A percentile compares a stretch with the other conserved stretches of the same genome.
These are phyloP conservation scores for Ophiorrhiza pumila DNA, from an alignment of 257 asterid genomes.

Conservation along the genomic window DNA sequence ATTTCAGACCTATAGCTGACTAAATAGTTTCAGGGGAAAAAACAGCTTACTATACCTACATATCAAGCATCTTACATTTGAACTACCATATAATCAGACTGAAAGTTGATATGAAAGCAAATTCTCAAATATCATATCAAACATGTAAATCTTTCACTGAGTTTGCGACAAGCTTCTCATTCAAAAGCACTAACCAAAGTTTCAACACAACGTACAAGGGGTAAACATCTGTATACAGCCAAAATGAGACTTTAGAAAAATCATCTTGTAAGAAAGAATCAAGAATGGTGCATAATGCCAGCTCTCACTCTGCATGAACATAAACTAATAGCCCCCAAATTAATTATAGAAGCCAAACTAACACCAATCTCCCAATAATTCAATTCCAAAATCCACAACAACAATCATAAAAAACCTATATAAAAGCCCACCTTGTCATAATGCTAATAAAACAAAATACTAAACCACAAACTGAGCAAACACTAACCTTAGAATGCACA, in stretches of 20 bases:
- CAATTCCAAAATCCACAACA: not conserved
- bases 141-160: not conserved
- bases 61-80: not conserved
- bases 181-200: not conserved
- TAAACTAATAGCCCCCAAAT: not conserved
- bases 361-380: not conserved
- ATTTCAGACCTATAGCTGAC: not conserved
- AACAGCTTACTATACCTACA: no score
- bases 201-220: not conserved
- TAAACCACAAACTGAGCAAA: not conserved
- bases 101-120: no score
- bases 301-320: not conserved
- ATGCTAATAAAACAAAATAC: not conserved
- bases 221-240: not conserved
- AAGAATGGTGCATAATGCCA: not conserved
- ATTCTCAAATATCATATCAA: not conserved
- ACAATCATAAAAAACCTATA: slow-evolving; percentile 9
- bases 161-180: not conserved
- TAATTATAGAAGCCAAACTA: not conserved
- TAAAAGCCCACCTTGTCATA: not conserved
- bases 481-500: slow-evolving; percentile 37
- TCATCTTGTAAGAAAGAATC: no score
- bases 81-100: not conserved
- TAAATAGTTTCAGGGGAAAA: not conserved
- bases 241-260: not conserved